Percentiles rank a stretch among this genome's conserved stretches.
phyloP scores from a whole-genome alignment of 2,329 filamentous ascomycete species.

The Seiridium unicorne region DNA sequence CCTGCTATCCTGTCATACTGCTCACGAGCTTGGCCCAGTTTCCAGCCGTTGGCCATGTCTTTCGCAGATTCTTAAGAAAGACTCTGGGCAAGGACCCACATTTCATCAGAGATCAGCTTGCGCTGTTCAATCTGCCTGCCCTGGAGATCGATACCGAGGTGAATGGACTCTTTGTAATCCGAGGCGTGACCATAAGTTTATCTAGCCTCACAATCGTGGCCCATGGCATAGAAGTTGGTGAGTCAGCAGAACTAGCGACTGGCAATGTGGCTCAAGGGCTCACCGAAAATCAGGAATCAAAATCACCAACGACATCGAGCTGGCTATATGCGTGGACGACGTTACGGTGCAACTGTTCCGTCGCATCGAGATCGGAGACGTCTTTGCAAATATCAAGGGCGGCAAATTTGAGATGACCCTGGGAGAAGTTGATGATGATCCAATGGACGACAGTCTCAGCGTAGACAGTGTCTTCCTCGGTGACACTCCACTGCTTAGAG shows the following conservation, averaged over 20 bases:
- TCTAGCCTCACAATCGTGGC: conserved; percentile 47
- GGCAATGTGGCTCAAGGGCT: neutral
- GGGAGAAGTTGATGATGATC: conserved; percentile 26
- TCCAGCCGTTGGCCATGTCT: neutral
- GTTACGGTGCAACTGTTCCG: conserved; percentile 47
- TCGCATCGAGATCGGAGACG: conserved; percentile 48
- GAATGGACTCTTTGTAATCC: conserved; percentile 48
- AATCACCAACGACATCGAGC: conserved; percentile 49
- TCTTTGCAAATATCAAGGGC: conserved; percentile 53
- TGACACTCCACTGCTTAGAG: conserved; percentile 5
- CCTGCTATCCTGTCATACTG: conserved; percentile 39
- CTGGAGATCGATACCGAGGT: conserved; percentile 54
- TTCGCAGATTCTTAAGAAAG: conserved; percentile 19
- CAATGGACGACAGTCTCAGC: neutral
- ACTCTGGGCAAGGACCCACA: conserved; percentile 39
- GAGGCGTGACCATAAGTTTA: conserved; percentile 50
- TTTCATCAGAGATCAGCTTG: conserved; percentile 50
- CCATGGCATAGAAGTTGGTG: conserved; percentile 47
- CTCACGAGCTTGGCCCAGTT: conserved; percentile 47
- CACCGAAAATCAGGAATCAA: conserved; percentile 36
- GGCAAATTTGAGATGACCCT: conserved; percentile 49
- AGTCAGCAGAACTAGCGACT: neutral
- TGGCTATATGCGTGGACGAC: conserved; percentile 48
- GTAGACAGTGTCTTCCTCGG: neutral
- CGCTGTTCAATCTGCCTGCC: conserved; percentile 39